Conservation (phyloP, 495 filamentous ascomycete species). For the Talaromyces thailandensis region DNA sequence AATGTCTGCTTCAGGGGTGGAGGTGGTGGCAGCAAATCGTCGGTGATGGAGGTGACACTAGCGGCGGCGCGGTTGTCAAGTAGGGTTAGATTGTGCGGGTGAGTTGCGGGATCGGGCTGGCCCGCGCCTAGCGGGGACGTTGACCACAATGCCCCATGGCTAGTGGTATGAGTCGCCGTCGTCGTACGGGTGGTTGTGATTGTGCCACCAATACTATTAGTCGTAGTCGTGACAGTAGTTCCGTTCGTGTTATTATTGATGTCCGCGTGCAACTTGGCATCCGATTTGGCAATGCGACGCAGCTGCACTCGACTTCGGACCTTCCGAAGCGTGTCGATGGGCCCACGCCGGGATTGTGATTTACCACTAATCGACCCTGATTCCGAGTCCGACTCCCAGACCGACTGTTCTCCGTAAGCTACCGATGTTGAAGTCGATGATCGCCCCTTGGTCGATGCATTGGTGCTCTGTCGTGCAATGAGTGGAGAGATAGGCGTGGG, state of each 20-base stretch:
- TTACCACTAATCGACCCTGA: conserved; percentile 28
- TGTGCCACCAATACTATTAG: not conserved
- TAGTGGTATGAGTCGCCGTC: not conserved
- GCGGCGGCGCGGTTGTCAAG: not conserved
- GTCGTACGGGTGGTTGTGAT: not conserved
- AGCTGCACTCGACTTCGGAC: conserved; percentile 39
- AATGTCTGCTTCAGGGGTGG: conserved; percentile 23
- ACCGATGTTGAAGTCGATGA: conserved; percentile 34
- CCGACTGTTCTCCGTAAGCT: conserved; percentile 30
- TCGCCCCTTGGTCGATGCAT: conserved; percentile 26
- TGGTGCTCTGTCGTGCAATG: conserved; percentile 28
- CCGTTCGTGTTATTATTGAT: conserved; percentile 10
- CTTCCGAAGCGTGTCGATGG: conserved; percentile 37
- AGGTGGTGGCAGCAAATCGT: conserved; percentile 18
- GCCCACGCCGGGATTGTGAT: conserved; percentile 26
- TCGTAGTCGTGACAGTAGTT: not conserved
- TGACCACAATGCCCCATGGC: not conserved
- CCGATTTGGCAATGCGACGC: conserved; percentile 31
- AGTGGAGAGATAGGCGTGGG: conserved; percentile 25
- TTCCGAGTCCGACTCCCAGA: conserved; percentile 41
- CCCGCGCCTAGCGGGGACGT: not conserved
- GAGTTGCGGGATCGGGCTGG: not conserved
- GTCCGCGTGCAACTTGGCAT: conserved; percentile 25
- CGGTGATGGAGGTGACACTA: conserved; percentile 18
- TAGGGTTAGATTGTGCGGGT: conserved; percentile 1